Conservation (phyloP, 1,284 basidiomycete species). For the Ganoderma boninense region DNA sequence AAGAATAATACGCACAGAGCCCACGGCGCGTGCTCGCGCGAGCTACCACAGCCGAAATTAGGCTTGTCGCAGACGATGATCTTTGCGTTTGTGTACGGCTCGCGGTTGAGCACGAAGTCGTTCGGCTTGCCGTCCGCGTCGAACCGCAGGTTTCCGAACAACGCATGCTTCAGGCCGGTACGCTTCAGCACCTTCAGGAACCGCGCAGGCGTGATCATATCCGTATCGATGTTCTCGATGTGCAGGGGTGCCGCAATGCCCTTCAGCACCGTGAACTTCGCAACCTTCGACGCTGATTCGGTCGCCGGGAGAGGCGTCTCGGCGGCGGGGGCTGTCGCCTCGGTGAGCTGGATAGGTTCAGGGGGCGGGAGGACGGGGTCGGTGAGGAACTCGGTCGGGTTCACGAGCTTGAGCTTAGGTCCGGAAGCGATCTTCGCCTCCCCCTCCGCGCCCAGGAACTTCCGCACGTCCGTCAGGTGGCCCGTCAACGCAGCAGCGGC, state of each 20-base stretch:
- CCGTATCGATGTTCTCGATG: constrained; percentile 95
- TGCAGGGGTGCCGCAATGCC: constrained; percentile 91
- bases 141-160: constrained; percentile 89
- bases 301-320: constrained; percentile 54
- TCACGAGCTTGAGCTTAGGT: constrained; percentile 72
- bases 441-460: constrained; percentile 67
- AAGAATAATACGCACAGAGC: constrained; percentile 71
- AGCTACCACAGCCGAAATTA: constrained; percentile 97
- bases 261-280: constrained; percentile 84
- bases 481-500: constrained; percentile 93
- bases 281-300: constrained; percentile 68
- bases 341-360: constrained; percentile 52
- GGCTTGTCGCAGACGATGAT: constrained; percentile 90
- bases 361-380: constrained; percentile 79
- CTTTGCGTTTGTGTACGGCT: constrained; percentile 83
- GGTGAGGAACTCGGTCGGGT: constrained; percentile 79
- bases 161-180: constrained; percentile 89
- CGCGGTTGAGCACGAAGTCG: constrained; percentile 90
- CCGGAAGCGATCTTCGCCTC: constrained; percentile 54
- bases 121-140: constrained; percentile 83
- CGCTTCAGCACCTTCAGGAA: constrained; percentile 96
- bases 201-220: constrained; percentile 97
- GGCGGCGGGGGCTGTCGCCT: constrained; percentile 40
- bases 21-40: constrained; percentile 96
- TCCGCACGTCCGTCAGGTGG: constrained; percentile 89